Percentiles rank a stretch among this genome's conserved stretches.
Evolutionary conservation across 495 filamentous ascomycete genomes (phyloP).

Genomic region (Achaetomiella virescens): DNA sequence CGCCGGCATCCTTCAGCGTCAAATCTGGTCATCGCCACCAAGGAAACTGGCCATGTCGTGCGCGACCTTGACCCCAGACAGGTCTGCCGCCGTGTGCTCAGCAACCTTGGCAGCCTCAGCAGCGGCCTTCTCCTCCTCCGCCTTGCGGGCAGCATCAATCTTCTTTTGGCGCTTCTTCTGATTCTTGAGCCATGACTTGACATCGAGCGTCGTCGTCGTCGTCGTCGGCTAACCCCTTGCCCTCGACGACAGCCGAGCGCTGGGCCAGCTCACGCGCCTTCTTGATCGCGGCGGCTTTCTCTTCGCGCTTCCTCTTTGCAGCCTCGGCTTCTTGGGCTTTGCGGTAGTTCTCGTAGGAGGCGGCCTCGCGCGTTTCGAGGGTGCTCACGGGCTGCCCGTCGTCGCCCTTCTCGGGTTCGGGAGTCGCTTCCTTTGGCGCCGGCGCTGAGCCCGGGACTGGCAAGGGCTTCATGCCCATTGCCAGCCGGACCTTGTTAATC

Average conservation of each 20-base stretch:
- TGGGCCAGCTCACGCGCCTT: conserved; percentile 79
- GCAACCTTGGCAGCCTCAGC: conserved; percentile 38
- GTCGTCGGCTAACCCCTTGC: conserved; percentile 70
- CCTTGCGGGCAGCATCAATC: conserved; percentile 68
- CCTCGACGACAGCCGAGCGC: conserved; percentile 66
- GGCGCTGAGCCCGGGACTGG: conserved; percentile 62
- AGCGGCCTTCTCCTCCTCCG: conserved; percentile 64
- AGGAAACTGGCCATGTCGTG: conserved; percentile 75
- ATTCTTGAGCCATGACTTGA: conserved; percentile 75
- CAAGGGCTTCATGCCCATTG: conserved; percentile 84
- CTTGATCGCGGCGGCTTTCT: conserved; percentile 71
- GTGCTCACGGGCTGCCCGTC: conserved; percentile 68
- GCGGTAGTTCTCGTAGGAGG: conserved; percentile 58
- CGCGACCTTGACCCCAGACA: conserved; percentile 85
- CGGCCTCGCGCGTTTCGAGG: conserved; percentile 71
- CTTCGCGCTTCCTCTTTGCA: conserved; percentile 72
- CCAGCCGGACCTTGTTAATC: conserved; percentile 85
- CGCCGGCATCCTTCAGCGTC: conserved; percentile 81
- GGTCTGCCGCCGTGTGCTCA: conserved; percentile 73
- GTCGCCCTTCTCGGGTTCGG: conserved; percentile 44
- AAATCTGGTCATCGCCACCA: conserved; percentile 77
- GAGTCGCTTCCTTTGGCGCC: conserved; percentile 27
- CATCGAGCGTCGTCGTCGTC: conserved; percentile 67
- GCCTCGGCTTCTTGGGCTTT: conserved; percentile 48
- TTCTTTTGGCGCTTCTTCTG: conserved; percentile 89